These are phyloP conservation scores for Neurospora cerealis DNA, from an alignment of 495 filamentous ascomycete species.

Conservation along the genomic window DNA sequence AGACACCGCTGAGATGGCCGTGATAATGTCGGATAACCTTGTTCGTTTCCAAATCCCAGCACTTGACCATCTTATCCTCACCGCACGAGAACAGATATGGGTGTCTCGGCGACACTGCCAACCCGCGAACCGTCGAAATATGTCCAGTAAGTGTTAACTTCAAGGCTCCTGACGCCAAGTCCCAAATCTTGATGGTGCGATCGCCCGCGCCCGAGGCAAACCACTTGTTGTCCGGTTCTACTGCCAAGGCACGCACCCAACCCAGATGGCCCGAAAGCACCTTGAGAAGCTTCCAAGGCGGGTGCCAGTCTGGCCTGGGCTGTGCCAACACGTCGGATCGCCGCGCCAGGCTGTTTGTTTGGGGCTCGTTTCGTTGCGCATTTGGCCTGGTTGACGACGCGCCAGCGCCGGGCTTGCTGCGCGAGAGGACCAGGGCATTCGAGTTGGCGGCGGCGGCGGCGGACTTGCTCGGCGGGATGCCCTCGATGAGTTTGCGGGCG, in stretches of 20 bases:
- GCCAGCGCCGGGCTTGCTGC: slow-evolving; percentile 7
- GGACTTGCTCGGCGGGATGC: slow-evolving; percentile 39
- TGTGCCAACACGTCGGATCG: slow-evolving; percentile 56
- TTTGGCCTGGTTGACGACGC: slow-evolving; percentile 3
- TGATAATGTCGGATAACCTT: slow-evolving; percentile 99
- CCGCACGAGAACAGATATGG: slow-evolving; percentile 97
- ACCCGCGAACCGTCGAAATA: slow-evolving; percentile 89
- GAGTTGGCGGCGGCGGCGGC: slow-evolving; percentile 35
- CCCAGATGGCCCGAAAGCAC: slow-evolving; percentile 95
- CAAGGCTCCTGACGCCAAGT: slow-evolving; percentile 74
- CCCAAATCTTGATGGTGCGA: slow-evolving; percentile 98
- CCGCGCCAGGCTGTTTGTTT: slow-evolving; percentile 47
- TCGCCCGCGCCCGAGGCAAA: slow-evolving; percentile 96
- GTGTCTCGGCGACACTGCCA: slow-evolving; percentile 88
- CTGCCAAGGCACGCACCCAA: slow-evolving; percentile 85
- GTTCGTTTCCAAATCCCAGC: slow-evolving; percentile 98
- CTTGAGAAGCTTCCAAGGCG: slow-evolving; percentile 96
- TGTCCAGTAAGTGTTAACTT: slow-evolving; percentile 89
- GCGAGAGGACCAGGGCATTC: slow-evolving; percentile 49
- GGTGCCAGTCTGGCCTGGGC: slow-evolving; percentile 82
- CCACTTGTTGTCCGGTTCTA: slow-evolving; percentile 96
- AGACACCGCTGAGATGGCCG: slow-evolving; percentile 93
- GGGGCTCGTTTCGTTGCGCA: slow-evolving; percentile 16
- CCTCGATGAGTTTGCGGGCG: slow-evolving; percentile 62
- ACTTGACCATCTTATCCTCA: slow-evolving; percentile 99